Base-by-base conservation (phyloP, 2,329 filamentous ascomycete genomes). In the Penicillium sp. region DNA sequence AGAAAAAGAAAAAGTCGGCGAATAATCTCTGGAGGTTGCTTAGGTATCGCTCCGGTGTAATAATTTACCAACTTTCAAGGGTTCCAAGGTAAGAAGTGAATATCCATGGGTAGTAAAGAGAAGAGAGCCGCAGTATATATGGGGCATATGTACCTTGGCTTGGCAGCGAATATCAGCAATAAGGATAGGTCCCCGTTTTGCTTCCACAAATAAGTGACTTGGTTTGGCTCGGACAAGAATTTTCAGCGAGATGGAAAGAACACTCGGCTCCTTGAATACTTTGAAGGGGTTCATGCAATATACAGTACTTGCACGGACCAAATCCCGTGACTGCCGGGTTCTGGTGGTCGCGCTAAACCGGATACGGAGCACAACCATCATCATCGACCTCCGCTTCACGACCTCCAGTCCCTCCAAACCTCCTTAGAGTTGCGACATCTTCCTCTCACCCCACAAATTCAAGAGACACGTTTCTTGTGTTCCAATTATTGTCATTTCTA, bases 321-420 rank as follows among this genome's bases (percentile, higher is more conserved):
- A 49, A 53, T 62, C 67, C 66, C 65, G 66, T 70, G 68, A 69
- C 63, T 61, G 50, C 22, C 36, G 45, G 28, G 44, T 24, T 24
- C 35, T 46, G n/a, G 38, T n/a, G 25, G 49, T 46, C 30, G 44
- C 60, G 58, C 68, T 69, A 69, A 59, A 36, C 66, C 57, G 9
- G 7, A 50, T 59, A 42, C 4, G 55, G 66, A 41, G 27, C 53
- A 54, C 55, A 55, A 38, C 58, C 58, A 61, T 63, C 61, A 64
- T 64, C 60, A 62, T 56, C 54, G 51, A 59, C 59, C 58, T 56
- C 56, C 57, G 47, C 54, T 52, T 58, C 47, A 45, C 31, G 47
- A 53, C 46, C 53, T 48, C 25, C 46, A 39, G 38, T 45, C 52
- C 28, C 35, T 41, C 41, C 33, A 38, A 41, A 27, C 39, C 39